Base-by-base conservation (phyloP, 2,329 filamentous ascomycete genomes). In the Sphaerulina populicola region DNA sequence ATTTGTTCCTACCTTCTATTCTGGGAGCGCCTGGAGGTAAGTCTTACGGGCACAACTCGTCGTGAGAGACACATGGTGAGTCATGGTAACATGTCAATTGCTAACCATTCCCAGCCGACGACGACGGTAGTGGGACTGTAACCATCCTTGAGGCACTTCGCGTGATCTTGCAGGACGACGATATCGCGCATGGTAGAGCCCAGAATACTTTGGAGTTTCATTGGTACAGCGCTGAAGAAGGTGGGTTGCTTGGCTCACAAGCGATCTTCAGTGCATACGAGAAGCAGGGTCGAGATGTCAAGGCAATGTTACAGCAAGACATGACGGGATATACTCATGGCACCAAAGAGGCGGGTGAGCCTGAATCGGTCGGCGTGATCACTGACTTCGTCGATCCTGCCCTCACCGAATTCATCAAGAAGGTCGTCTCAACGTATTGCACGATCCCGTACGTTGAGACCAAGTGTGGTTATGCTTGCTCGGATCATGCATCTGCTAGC, bases 281-380 rank as follows among this genome's bases (percentile, higher is more conserved):
- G 69, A 81, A 83, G 66, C 71, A 79, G 18, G 77, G 78, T 30
- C 79, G 83, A 23, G 82, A 91, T 58, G 78, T 97, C 68, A 94
- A 91, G 72, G 91, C 91, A 31, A 97, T 97, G 93, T 79, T 97
- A 49, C 91, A 97, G 73, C 91, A 97, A 71, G 91, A 97, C 70
- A 97, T 97, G 91, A 94, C 88, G 1, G 91, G 91, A 14, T 96
- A 85, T 67, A 79, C 89, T 4, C 81, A 90, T 67, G 83, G 83
- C 63, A 94, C 89, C 0, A 72, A 93, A 15, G 86, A 93, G 58
- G 84, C 87, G 2, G 89, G 89, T 53, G 77, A 87, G 69, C 78
- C 82, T 4, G 91, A 96, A 75, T 85, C 82, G 41, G 86, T 97
- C 2, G 91, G 91, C 39, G 87, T 97, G 46, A 94, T 97, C 63